These are phyloP conservation scores for Neocallimastix lanati DNA, from an alignment of 192 early-diverging fungal species.

Conservation along the genomic window DNA sequence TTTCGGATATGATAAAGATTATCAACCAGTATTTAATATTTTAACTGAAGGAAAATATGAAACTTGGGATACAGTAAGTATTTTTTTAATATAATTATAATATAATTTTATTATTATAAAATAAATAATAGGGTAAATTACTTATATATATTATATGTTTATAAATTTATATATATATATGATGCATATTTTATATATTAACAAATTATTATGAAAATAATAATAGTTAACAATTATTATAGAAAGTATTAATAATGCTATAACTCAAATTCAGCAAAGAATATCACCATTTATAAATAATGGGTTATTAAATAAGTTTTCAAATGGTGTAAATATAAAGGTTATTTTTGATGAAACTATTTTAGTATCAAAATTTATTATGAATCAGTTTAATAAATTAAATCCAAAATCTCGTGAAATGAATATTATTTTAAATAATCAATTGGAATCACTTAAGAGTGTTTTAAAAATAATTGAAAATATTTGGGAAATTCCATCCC, in stretches of 20 bases:
- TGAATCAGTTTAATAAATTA: not conserved
- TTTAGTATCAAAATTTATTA: not conserved
- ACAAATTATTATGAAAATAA: too few relatives aligned
- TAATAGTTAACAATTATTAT: not conserved
- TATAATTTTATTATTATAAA: too few relatives aligned
- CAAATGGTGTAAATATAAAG: not conserved
- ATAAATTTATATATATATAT: too few relatives aligned
- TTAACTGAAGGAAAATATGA: not conserved
- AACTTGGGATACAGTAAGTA: not conserved
- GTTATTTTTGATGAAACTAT: not conserved
- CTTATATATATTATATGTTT: too few relatives aligned
- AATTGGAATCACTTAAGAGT: not conserved
- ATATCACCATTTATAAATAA: not conserved
- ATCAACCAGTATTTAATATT: not conserved
- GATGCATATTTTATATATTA: too few relatives aligned
- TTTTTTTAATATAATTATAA: too few relatives aligned
- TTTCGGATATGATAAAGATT: not conserved
- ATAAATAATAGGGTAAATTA: too few relatives aligned
- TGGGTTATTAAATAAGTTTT: not conserved
- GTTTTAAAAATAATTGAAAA: not conserved
- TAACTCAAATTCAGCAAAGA: not conserved
- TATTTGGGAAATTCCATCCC: not conserved
- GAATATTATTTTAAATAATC: not conserved
- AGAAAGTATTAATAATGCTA: not conserved
- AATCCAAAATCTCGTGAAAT: not conserved